phyloP scores from a whole-genome alignment of 148 eudicot species.

The Polygonum maritimum region DNA sequence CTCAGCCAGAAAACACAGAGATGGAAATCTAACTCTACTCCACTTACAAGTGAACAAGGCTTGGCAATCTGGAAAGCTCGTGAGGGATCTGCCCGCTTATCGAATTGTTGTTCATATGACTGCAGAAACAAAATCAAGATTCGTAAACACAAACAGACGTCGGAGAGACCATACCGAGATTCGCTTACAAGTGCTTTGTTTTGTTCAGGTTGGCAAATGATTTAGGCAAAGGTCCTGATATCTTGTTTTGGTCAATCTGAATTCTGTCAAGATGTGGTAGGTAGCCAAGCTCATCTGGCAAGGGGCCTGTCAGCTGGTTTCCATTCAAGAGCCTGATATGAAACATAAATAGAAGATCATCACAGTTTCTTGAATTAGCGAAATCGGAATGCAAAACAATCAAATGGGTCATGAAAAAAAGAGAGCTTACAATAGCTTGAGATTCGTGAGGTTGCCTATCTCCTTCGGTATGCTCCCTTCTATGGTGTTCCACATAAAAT shows the following conservation, averaged over 20 bases:
- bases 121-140: slow-evolving; percentile 10
- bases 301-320: slow-evolving; percentile 65
- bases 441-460: slow-evolving; percentile 33
- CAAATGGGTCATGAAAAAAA: not conserved
- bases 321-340: slow-evolving; percentile 67
- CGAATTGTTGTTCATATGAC: slow-evolving; percentile 78
- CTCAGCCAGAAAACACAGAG: slow-evolving; percentile 1
- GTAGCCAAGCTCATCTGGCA: slow-evolving; percentile 78
- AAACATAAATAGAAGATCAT: not conserved
- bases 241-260: slow-evolving; percentile 68
- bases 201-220: slow-evolving; percentile 69
- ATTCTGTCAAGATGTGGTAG: slow-evolving; percentile 58
- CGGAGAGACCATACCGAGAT: not conserved
- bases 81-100: slow-evolving; percentile 77
- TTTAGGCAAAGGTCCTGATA: slow-evolving; percentile 70
- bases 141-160: not conserved
- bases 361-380: too few relatives aligned
- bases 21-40: not conserved
- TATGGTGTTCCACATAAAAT: slow-evolving; percentile 46
- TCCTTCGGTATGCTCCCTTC: slow-evolving; percentile 39
- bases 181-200: slow-evolving; percentile 69
- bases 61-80: slow-evolving; percentile 48
- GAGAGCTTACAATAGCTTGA: slow-evolving; percentile 35
- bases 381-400: not conserved
- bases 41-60: slow-evolving; percentile 72